Percentiles rank a stretch among this genome's conserved stretches.
These are phyloP conservation scores for Gaertneriomyces sp. DNA, from an alignment of 192 early-diverging fungal genomes.

Conservation along the genomic window DNA sequence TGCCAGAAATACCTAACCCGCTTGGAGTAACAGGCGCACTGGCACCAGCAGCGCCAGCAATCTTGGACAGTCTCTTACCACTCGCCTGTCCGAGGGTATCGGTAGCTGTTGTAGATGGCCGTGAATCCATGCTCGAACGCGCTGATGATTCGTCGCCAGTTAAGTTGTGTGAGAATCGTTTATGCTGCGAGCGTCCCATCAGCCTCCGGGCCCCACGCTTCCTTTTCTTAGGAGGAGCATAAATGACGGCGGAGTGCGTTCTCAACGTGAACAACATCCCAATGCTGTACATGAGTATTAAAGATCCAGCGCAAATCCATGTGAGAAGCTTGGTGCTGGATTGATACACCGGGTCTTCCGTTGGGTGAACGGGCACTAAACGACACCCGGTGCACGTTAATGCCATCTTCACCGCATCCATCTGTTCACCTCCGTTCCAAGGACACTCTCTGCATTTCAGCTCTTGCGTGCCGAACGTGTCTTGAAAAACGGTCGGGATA, in stretches of 20 bases:
- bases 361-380: conserved; percentile 59
- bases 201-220: conserved; percentile 1
- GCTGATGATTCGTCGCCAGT: not conserved
- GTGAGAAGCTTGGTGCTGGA: conserved; percentile 76
- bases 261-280: conserved; percentile 90
- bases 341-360: conserved; percentile 76
- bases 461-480: conserved; percentile 77
- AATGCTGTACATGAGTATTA: conserved; percentile 79
- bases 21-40: not conserved
- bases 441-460: conserved; percentile 53
- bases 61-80: too few relatives aligned
- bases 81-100: not conserved
- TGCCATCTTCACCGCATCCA: not conserved
- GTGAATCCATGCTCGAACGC: not conserved
- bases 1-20: not conserved
- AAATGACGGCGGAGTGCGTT: conserved; percentile 83
- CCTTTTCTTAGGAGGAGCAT: conserved; percentile 50
- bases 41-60: not conserved
- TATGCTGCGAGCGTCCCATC: not conserved
- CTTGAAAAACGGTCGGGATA: conserved; percentile 92
- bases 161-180: too few relatives aligned
- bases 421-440: not conserved
- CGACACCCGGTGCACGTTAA: conserved; percentile 59
- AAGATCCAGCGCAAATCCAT: conserved; percentile 76
- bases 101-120: not conserved